A percentile compares a stretch with the other conserved stretches of the same genome.
These are phyloP conservation scores for Tylopilus subfusipes DNA, from an alignment of 768 basidiomycete genomes.

Conservation along the genomic window DNA sequence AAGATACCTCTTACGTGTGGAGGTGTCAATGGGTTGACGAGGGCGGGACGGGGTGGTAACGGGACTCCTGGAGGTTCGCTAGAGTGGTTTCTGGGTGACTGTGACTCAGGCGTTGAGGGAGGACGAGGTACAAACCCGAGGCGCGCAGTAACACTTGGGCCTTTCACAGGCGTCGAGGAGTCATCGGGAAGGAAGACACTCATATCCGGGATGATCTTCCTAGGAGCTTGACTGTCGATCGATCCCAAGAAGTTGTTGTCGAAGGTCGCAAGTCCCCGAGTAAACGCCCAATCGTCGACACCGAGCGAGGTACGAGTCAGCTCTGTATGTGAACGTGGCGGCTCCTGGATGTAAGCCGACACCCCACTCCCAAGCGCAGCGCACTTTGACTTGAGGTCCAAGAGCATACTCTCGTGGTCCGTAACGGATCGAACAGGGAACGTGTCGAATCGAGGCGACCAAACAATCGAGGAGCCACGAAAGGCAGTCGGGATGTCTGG, in stretches of 20 bases:
- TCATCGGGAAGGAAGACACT: slow-evolving; percentile 13
- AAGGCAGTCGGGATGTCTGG: slow-evolving; percentile 44
- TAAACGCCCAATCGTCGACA: slow-evolving; percentile 37
- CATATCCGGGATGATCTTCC: slow-evolving; percentile 1
- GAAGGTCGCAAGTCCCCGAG: slow-evolving; percentile 29
- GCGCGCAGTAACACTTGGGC: background rate
- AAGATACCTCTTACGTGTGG: slow-evolving; percentile 35
- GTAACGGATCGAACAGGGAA: slow-evolving; percentile 17
- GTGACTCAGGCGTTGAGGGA: background rate
- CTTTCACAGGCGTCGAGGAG: slow-evolving; percentile 11
- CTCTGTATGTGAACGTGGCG: background rate
- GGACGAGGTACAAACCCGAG: background rate
- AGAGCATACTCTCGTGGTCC: slow-evolving; percentile 37
- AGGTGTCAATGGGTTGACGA: slow-evolving; percentile 27
- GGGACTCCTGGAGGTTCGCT: slow-evolving; percentile 20
- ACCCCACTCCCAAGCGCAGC: slow-evolving; percentile 23
- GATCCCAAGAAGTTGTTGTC: slow-evolving; percentile 15
- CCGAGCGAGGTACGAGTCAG: slow-evolving; percentile 9
- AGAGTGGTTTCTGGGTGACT: slow-evolving; percentile 5
- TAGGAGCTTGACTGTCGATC: slow-evolving; percentile 2
- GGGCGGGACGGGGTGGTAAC: slow-evolving; percentile 21
- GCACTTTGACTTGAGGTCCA: slow-evolving; percentile 32
- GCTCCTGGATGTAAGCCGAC: slow-evolving; percentile 11
- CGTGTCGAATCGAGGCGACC: slow-evolving; percentile 30
- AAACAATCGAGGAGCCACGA: slow-evolving; percentile 34